These are phyloP conservation scores for Aspergillus heteromorphus DNA, from an alignment of 495 filamentous ascomycete species.

Conservation along the genomic window DNA sequence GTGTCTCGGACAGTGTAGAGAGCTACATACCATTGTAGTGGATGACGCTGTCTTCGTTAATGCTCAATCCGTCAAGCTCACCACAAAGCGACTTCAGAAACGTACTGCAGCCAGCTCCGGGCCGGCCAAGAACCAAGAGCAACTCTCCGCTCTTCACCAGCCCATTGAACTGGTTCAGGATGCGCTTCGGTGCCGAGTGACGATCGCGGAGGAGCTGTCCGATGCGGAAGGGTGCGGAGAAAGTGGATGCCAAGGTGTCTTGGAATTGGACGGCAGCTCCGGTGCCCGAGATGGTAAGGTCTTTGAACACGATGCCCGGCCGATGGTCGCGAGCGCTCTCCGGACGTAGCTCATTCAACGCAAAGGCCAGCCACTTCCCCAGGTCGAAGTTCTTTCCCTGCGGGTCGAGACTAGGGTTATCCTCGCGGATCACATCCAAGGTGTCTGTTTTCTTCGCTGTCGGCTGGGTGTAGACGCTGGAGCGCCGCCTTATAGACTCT, in stretches of 20 bases:
- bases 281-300: slow-evolving; percentile 47
- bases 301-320: slow-evolving; percentile 39
- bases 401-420: not conserved
- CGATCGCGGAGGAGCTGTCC: slow-evolving; percentile 14
- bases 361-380: not conserved
- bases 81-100: slow-evolving; percentile 34
- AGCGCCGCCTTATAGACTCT: not conserved
- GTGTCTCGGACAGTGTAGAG: not conserved
- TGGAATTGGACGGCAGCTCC: slow-evolving; percentile 49
- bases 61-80: slow-evolving; percentile 27
- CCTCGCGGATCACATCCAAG: not conserved
- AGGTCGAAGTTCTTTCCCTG: not conserved
- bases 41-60: slow-evolving; percentile 33
- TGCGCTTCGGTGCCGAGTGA: slow-evolving; percentile 22
- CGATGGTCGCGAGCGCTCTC: not conserved
- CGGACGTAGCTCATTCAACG: not conserved
- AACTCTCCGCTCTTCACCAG: slow-evolving; percentile 31
- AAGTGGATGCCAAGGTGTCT: slow-evolving; percentile 41
- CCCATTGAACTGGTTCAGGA: slow-evolving; percentile 35
- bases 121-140: slow-evolving; percentile 34
- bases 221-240: slow-evolving; percentile 34
- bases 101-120: slow-evolving; percentile 36
- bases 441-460: not conserved
- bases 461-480: not conserved
- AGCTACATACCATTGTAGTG: slow-evolving; percentile 38